phyloP scores from a whole-genome alignment of 176 grass and related monocot genomes.

The Hyparrhenia diplandra region DNA sequence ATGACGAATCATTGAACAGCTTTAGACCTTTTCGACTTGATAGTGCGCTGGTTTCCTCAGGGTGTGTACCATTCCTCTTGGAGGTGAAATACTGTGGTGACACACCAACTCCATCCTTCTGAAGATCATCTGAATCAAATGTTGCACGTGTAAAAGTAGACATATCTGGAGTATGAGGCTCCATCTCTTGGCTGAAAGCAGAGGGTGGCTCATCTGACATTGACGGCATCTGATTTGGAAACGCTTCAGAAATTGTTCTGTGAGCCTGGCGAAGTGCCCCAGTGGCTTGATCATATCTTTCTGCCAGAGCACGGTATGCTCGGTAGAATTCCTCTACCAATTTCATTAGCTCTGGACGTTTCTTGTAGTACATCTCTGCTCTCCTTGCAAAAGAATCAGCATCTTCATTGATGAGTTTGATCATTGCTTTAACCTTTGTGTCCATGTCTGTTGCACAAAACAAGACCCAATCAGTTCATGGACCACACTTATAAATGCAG shows the following conservation, averaged over 20 bases:
- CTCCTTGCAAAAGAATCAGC: constrained; percentile 95
- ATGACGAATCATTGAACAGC: constrained; percentile 54
- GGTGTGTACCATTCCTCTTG: constrained; percentile 67
- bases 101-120: constrained; percentile 41
- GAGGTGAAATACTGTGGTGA: constrained; percentile 33
- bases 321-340: constrained; percentile 89
- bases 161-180: constrained; percentile 57
- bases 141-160: constrained; percentile 22
- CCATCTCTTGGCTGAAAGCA: constrained; percentile 35
- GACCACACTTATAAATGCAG: not conserved
- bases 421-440: constrained; percentile 83
- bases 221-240: constrained; percentile 71
- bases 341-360: constrained; percentile 92
- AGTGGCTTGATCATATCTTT: constrained; percentile 74
- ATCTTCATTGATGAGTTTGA: constrained; percentile 96
- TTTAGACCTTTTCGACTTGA: constrained; percentile 54
- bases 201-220: constrained; percentile 56
- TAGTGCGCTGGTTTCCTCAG: constrained; percentile 48
- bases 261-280: constrained; percentile 75
- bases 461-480: constrained; percentile 25
- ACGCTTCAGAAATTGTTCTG: constrained; percentile 86
- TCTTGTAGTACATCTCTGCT: constrained; percentile 99
- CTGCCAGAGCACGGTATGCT: constrained; percentile 85
- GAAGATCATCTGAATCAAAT: constrained; percentile 58
- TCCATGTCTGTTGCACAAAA: constrained; percentile 77